Conservation (phyloP, 1,284 basidiomycete genomes). For the Pterula multifida region DNA sequence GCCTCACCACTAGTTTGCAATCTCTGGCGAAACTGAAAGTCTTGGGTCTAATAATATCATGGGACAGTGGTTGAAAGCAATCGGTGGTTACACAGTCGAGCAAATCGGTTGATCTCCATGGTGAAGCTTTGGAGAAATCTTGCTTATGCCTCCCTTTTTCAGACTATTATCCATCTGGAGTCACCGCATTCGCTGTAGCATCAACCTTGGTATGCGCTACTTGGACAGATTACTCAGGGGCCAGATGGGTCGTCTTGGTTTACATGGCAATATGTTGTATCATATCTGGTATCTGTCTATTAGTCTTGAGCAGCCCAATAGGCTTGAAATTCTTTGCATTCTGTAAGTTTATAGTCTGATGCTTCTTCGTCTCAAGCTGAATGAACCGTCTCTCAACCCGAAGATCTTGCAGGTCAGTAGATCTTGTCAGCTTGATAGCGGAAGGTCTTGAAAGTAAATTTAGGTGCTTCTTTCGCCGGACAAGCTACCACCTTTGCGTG, state of each 20-base stretch:
- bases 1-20: conserved; percentile 32
- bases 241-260: conserved; percentile 53
- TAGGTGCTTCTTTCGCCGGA: conserved; percentile 49
- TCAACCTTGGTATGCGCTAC: conserved; percentile 51
- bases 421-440: not conserved
- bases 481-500: conserved; percentile 62
- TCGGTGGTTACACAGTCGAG: conserved; percentile 47
- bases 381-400: not conserved
- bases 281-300: conserved; percentile 41
- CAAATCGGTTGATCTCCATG: conserved; percentile 32
- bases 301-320: conserved; percentile 42
- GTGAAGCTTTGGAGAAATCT: not conserved
- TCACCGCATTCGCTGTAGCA: conserved; percentile 51
- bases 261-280: conserved; percentile 48
- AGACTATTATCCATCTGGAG: conserved; percentile 58
- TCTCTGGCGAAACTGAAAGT: conserved; percentile 58
- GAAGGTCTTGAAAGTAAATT: not conserved
- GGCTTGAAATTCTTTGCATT: conserved; percentile 59
- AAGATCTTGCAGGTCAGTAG: conserved; percentile 32
- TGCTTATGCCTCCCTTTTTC: conserved; percentile 2
- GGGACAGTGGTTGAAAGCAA: conserved; percentile 62
- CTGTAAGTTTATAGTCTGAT: conserved; percentile 26
- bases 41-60: conserved; percentile 66
- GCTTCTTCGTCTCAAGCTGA: not conserved
- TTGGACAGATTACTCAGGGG: conserved; percentile 45